A percentile compares a stretch with the other conserved stretches of the same genome.
These are phyloP conservation scores for Aspergillus sp. DNA, from an alignment of 2,329 filamentous ascomycete species.

Conservation along the genomic window DNA sequence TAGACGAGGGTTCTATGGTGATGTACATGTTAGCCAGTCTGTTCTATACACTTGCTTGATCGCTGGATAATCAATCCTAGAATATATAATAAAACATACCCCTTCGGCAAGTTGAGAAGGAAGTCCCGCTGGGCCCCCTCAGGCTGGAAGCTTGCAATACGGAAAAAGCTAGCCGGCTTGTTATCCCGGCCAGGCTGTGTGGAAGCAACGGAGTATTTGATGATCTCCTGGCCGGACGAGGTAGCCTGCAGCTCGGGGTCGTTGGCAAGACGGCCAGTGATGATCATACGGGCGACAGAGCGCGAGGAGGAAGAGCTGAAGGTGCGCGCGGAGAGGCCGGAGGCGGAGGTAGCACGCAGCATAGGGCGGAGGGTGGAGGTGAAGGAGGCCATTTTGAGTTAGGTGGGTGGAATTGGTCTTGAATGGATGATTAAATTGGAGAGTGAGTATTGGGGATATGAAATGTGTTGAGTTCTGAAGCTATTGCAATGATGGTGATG, in stretches of 20 bases:
- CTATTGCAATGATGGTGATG: too few species aligned
- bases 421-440: too few species aligned
- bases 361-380: slow-evolving; percentile 50
- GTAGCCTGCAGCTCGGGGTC: slow-evolving; percentile 71
- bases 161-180: slow-evolving; percentile 60
- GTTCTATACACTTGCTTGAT: background rate
- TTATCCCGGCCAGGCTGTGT: slow-evolving; percentile 70
- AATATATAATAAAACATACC: slow-evolving; percentile 54
- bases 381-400: slow-evolving; percentile 35
- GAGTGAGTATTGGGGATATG: too few species aligned
- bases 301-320: slow-evolving; percentile 65
- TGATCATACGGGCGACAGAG: slow-evolving; percentile 71
- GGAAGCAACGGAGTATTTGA: slow-evolving; percentile 74
- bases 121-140: slow-evolving; percentile 68
- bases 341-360: slow-evolving; percentile 41
- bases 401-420: background rate
- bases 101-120: slow-evolving; percentile 71
- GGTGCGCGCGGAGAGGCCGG: slow-evolving; percentile 51
- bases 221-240: slow-evolving; percentile 64
- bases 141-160: slow-evolving; percentile 64
- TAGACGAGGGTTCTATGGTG: slow-evolving; percentile 65
- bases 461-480: too few species aligned
- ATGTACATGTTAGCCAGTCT: slow-evolving; percentile 6
- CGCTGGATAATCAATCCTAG: background rate
- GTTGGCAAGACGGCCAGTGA: slow-evolving; percentile 79